Base-by-base conservation (phyloP, 2,329 filamentous ascomycete genomes). In the Diplocarpon mali region DNA sequence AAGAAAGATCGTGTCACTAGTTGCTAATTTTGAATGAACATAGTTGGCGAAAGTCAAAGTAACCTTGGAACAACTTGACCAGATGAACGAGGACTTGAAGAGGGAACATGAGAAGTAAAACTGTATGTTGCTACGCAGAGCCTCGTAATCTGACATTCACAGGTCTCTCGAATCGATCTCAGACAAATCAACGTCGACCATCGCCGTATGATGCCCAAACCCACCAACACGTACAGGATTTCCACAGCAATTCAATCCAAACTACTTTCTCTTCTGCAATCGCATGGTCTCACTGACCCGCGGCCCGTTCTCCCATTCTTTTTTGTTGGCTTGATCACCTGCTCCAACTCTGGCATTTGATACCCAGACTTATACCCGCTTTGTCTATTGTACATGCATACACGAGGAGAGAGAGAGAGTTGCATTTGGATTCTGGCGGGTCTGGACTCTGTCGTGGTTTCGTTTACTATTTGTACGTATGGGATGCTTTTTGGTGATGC, bases 41-140 rank as follows among this genome's bases (percentile, higher is more conserved):
- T 47, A 63, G 60, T 49, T 63, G 48, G 58, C 56, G 41, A 60
- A 57, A 58, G 60, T 59, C 53, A 60, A 50, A 47, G 42, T 59
- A 15, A 55, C 53, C 2, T 50, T 54, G 32, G 42, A 55, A 31
- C 60, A 63, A 49, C 39, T 77, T 44, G 67, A 71, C 52, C 64
- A 69, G 50, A 69, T 77, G 54, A 72, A 76, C 60, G 67, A 70
- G 48, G 72, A 76, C 55, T 72, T 76, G 68, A 68, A 68, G 59
- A 68, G 73, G 49, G 69, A 71, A 42, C 76, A 76, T 57, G 62
- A 72, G 54, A 67, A 62, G 59, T 64, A 62, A 39, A 53, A n/a
- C 38, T 15, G 17, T 16, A 32, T 10, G 6, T 28, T 17, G 9
- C 11, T 35, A 12, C 15, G 5, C 11, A 15, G 34, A 13, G 5